A percentile compares a stretch with the other conserved stretches of the same genome.
Conservation (phyloP, 2,329 filamentous ascomycete species). For the Penicillium frequentans region DNA sequence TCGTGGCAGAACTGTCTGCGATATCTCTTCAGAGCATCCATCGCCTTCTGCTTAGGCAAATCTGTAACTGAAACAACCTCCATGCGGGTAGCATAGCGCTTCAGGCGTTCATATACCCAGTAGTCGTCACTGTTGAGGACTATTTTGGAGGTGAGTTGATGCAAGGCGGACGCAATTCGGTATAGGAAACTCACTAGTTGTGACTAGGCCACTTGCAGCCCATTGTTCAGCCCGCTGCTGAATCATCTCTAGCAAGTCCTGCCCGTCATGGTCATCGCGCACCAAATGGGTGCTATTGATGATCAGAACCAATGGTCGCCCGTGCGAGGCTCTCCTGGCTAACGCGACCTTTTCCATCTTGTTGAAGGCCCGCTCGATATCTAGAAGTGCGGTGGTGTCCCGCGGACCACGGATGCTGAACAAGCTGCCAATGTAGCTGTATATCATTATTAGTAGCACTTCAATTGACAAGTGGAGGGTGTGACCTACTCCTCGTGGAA, state of each 20-base stretch:
- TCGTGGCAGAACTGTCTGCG: conserved; percentile 76
- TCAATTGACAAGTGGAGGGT: neutral
- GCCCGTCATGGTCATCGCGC: conserved; percentile 88
- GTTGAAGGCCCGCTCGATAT: conserved; percentile 96
- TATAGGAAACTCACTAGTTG: conserved; percentile 49
- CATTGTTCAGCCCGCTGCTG: conserved; percentile 96
- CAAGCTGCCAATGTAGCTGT: conserved; percentile 74
- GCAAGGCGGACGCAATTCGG: neutral
- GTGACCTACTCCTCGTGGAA: conserved; percentile 84
- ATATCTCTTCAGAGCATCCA: conserved; percentile 75
- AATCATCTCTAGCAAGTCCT: conserved; percentile 86
- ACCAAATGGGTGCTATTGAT: conserved; percentile 93
- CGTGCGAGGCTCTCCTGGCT: conserved; percentile 56
- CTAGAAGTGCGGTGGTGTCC: conserved; percentile 86
- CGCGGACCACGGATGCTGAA: conserved; percentile 92
- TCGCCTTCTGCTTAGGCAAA: conserved; percentile 73
- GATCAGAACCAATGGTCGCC: conserved; percentile 80
- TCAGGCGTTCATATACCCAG: conserved; percentile 95
- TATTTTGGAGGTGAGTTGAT: conserved; percentile 37
- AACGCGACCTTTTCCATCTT: conserved; percentile 96
- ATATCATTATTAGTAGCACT: conserved; percentile 11
- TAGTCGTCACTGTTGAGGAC: conserved; percentile 98
- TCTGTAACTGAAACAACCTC: conserved; percentile 86
- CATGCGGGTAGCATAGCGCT: conserved; percentile 90
- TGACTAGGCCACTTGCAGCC: conserved; percentile 88